Conservation (phyloP, 148 eudicot genomes). For the Cornus controversa region DNA sequence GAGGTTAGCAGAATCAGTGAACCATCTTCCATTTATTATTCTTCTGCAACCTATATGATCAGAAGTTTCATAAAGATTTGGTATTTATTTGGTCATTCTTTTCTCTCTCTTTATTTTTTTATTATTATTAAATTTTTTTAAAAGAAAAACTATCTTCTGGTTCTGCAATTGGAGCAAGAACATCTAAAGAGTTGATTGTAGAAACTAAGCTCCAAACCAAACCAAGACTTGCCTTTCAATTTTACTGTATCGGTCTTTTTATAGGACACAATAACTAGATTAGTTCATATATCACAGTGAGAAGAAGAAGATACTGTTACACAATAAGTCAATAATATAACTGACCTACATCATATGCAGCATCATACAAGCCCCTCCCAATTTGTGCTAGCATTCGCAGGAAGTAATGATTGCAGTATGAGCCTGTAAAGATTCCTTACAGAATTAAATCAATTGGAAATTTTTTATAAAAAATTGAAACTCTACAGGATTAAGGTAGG, state of each 20-base stretch:
- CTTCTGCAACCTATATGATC: neutral
- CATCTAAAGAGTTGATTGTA: neutral
- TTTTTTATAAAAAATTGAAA: neutral
- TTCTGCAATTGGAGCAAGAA: neutral
- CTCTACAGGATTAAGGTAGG: neutral
- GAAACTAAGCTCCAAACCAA: neutral
- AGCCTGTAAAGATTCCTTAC: slow-evolving; percentile 42
- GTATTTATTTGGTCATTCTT: neutral
- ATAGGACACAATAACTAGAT: neutral
- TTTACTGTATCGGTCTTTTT: neutral
- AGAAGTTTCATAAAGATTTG: neutral
- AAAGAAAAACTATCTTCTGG: neutral
- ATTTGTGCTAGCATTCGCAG: slow-evolving; percentile 77
- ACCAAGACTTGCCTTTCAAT: neutral
- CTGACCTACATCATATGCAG: slow-evolving; percentile 74
- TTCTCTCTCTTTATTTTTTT: no score
- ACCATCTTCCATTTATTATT: neutral
- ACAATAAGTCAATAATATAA: neutral
- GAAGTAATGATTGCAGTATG: slow-evolving; percentile 87
- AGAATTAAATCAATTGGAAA: neutral
- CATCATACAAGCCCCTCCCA: slow-evolving; percentile 76
- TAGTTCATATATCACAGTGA: neutral
- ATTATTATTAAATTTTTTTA: no score
- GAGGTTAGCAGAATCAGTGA: neutral
- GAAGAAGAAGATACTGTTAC: neutral